Evolutionary conservation across 495 filamentous ascomycete species (phyloP), one percentile per base, ranked within the genome.

Genomic region (Oleoguttula mirabilis): DNA sequence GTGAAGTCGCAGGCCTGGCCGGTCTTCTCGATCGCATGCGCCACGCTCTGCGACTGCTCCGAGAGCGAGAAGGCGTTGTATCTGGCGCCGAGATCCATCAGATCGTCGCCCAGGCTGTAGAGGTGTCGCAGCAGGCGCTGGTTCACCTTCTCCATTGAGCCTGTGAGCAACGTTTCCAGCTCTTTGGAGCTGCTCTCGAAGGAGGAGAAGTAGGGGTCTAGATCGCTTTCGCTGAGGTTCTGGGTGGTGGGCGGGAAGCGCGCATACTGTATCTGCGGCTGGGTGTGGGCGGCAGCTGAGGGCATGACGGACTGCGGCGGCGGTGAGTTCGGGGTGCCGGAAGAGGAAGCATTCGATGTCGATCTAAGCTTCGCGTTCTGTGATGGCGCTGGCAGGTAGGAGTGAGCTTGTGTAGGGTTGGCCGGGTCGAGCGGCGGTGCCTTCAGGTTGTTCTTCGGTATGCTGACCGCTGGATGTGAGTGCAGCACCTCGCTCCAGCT

Each of bases 41-140:
- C 82, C 3, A 98, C 78, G 2, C 82, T 82, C 2, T 80, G 75
- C 3, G 83, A 84, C 43, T 82, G 82, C 61, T 98, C 92, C 0
- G 86, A 93, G 0, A 98, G 67, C 0, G 90, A 90, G 59, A 96
- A 96, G n/a, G 82, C 92, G 55, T 98, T 98, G 60, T 88, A 95
- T 21, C 85, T 70, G 12, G 86, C 88, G 21, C 90, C 90, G 2
- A 98, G 71, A 52, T 98, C 90, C 45, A 84, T 82, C 28, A 96
- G 71, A 55, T 96, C 90, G 1, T 84, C 71, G n/a, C 80, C 82
- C 32, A 94, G 62, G 2, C 78, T 73, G 10, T 82, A 80, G 2
- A 94, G 59, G 52, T 96, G 90, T 27, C 76, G 80, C 3, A 98
- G 61, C 8, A 86, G 94, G 16, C 92, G 72, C 16, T 87, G 77